These are phyloP conservation scores for Teunomyces barrocoloradensis DNA, from an alignment of 805 yeast genomes.

Conservation along the genomic window DNA sequence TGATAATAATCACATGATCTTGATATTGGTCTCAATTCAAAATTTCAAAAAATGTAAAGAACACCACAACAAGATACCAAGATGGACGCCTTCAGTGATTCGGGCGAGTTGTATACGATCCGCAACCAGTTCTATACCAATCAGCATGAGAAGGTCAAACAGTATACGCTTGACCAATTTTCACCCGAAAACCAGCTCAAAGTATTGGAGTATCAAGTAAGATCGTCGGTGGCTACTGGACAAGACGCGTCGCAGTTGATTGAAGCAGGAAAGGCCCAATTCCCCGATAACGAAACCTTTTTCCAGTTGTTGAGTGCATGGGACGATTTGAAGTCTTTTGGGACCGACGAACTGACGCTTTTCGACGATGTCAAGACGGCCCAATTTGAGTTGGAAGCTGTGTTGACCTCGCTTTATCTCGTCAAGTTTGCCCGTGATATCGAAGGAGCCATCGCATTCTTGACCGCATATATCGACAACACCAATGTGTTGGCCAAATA, in stretches of 20 bases:
- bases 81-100: constrained; percentile 41
- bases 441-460: constrained; percentile 35
- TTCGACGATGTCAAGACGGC: constrained; percentile 38
- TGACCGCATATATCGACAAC: constrained; percentile 27
- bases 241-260: constrained; percentile 40
- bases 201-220: constrained; percentile 39
- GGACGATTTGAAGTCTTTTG: constrained; percentile 42
- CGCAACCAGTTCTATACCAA: constrained; percentile 63
- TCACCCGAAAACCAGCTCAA: constrained; percentile 35
- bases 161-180: constrained; percentile 37
- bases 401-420: constrained; percentile 37
- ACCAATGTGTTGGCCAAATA: constrained; percentile 16
- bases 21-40: not conserved
- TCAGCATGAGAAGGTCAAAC: constrained; percentile 46
- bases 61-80: constrained; percentile 16
- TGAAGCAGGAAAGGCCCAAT: constrained; percentile 31
- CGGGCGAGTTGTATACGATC: constrained; percentile 52
- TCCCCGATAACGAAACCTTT: constrained; percentile 32
- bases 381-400: constrained; percentile 39
- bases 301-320: constrained; percentile 41
- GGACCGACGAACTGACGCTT: constrained; percentile 42
- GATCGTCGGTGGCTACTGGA: constrained; percentile 37
- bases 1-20: too few relatives aligned
- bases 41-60: constrained; percentile 1
- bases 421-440: constrained; percentile 35